phyloP scores from a whole-genome alignment of 441 rosid species.

The Pelargonium australe region DNA sequence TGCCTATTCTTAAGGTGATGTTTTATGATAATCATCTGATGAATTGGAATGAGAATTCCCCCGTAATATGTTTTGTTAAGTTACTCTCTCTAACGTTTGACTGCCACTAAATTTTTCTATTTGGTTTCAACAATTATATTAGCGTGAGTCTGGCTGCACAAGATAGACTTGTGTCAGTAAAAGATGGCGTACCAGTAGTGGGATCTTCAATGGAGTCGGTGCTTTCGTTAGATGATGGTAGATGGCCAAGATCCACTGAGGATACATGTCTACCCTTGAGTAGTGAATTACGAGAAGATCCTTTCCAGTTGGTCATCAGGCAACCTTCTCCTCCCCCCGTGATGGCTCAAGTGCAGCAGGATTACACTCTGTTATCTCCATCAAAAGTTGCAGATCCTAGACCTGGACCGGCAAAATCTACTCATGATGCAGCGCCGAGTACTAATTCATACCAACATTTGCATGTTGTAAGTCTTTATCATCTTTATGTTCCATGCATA shows the following conservation, averaged over 20 bases:
- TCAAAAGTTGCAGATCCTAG: constrained; percentile 98
- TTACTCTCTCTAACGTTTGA: constrained; percentile 15
- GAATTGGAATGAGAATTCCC: neutral
- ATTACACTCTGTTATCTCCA: constrained; percentile 55
- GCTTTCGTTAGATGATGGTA: constrained; percentile 88
- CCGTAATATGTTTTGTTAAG: neutral
- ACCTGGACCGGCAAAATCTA: constrained; percentile 83
- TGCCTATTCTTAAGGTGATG: neutral
- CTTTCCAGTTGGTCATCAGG: constrained; percentile 58
- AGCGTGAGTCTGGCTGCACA: constrained; percentile 50
- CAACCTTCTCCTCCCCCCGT: constrained; percentile 95
- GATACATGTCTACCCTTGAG: constrained; percentile 37
- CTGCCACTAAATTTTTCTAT: constrained; percentile 23
- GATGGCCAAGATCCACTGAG: constrained; percentile 58
- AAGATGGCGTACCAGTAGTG: constrained; percentile 37
- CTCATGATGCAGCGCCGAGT: constrained; percentile 42
- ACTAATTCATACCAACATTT: constrained; percentile 63
- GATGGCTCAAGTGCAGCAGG: constrained; percentile 72
- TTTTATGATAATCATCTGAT: neutral
- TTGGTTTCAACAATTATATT: constrained; percentile 25
- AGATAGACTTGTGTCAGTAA: constrained; percentile 30
- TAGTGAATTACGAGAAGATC: constrained; percentile 60
- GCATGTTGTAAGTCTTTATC: constrained; percentile 61
- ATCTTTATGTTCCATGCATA: constrained; percentile 2
- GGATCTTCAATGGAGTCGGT: constrained; percentile 63